Evolutionary conservation across 148 eudicot species (phyloP).

Genomic region (Persicaria tinctoria): DNA sequence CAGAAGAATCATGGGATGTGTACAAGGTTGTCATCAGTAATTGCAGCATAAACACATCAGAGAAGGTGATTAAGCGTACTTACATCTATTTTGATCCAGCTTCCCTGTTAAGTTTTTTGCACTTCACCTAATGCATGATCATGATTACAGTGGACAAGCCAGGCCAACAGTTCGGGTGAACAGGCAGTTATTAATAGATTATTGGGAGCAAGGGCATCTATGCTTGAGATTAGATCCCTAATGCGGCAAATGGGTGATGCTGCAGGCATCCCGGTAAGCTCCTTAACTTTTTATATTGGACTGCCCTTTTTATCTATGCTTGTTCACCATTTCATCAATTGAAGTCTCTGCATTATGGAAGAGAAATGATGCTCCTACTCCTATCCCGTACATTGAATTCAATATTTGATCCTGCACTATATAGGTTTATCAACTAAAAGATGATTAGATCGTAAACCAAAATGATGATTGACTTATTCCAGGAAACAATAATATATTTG

Average conservation of each 20-base stretch:
- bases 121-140: neutral
- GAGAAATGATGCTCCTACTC: neutral
- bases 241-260: slow-evolving; percentile 95
- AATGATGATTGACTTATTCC: neutral
- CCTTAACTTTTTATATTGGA: neutral
- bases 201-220: slow-evolving; percentile 69
- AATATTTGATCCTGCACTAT: no score
- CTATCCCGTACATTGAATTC: no score
- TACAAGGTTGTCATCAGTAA: slow-evolving; percentile 45
- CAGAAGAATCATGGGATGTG: slow-evolving; percentile 46
- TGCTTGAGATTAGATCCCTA: slow-evolving; percentile 69
- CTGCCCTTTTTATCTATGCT: neutral
- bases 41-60: slow-evolving; percentile 57
- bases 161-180: neutral
- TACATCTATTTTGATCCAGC: neutral
- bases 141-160: slow-evolving; percentile 11
- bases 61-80: slow-evolving; percentile 44
- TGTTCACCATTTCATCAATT: neutral
- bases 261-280: slow-evolving; percentile 82
- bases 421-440: no score
- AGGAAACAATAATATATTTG: no score
- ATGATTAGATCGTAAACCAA: neutral
- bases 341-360: neutral
- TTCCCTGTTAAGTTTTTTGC: neutral
- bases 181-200: slow-evolving; percentile 46